Percentiles rank a stretch among this genome's conserved stretches.
phyloP scores from a whole-genome alignment of 179 eudicot genomes.

The Vitellaria paradoxa region DNA sequence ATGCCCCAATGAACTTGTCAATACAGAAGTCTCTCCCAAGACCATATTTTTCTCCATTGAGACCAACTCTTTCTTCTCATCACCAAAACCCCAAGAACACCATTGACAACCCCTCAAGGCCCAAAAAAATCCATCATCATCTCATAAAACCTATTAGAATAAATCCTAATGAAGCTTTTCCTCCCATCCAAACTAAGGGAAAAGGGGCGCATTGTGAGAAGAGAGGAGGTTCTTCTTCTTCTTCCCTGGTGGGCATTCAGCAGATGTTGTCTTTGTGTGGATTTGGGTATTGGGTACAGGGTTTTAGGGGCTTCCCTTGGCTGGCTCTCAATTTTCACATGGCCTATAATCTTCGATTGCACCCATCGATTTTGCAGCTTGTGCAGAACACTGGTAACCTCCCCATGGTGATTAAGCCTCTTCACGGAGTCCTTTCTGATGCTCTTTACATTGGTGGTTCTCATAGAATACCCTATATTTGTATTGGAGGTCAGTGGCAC shows the following conservation, averaged over 20 bases:
- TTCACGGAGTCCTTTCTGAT: conserved; percentile 84
- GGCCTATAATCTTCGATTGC: conserved; percentile 63
- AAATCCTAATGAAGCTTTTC: conserved; percentile 7
- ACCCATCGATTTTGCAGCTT: conserved; percentile 81
- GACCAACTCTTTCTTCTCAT: conserved; percentile 28
- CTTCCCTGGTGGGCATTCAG: conserved; percentile 28
- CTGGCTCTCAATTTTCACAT: conserved; percentile 82
- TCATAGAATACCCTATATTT: conserved; percentile 80
- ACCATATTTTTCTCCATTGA: conserved; percentile 7
- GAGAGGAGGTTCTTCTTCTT: conserved; percentile 16
- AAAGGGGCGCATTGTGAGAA: neutral
- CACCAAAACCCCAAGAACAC: conserved; percentile 29
- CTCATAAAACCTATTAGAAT: conserved; percentile 2
- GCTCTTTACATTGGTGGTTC: conserved; percentile 76
- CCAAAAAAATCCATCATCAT: conserved; percentile 8
- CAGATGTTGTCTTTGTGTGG: conserved; percentile 75
- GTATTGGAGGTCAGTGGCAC: conserved; percentile 71
- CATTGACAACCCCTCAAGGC: conserved; percentile 19
- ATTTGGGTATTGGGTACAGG: conserved; percentile 90
- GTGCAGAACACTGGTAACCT: conserved; percentile 66
- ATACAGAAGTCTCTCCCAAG: neutral
- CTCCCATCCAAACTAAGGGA: conserved; percentile 13
- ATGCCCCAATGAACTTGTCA: conserved; percentile 2
- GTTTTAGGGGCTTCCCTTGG: conserved; percentile 96
- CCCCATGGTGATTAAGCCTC: conserved; percentile 93